Conservation (phyloP, 306 rosid species). For the Fragaria ananassa region DNA sequence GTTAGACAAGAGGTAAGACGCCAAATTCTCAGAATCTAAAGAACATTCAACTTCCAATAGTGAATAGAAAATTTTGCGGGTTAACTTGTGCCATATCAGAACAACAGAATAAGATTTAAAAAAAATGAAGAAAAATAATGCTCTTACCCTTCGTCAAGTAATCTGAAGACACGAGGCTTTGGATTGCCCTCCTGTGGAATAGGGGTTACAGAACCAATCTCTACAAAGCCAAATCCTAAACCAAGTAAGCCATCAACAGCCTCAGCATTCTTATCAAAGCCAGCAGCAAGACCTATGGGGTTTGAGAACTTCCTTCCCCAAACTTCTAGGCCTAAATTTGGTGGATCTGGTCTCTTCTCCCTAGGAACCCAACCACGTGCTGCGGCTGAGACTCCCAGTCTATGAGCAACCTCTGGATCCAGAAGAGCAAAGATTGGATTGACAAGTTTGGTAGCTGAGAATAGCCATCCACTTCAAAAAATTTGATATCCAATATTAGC, state of each 20-base stretch:
- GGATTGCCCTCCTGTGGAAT: slow-evolving; percentile 95
- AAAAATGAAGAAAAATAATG: background rate
- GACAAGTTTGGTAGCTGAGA: slow-evolving; percentile 86
- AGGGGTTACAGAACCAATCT: slow-evolving; percentile 97
- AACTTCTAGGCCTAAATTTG: slow-evolving; percentile 73
- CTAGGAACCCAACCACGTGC: slow-evolving; percentile 97
- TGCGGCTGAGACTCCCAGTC: slow-evolving; percentile 79
- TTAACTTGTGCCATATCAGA: background rate
- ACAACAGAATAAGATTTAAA: slow-evolving; percentile 19
- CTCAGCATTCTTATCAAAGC: slow-evolving; percentile 94
- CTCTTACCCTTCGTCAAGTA: slow-evolving; percentile 68
- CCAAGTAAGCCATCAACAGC: slow-evolving; percentile 91
- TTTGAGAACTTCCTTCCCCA: slow-evolving; percentile 98
- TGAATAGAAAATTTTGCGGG: slow-evolving; percentile 5
- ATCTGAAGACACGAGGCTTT: slow-evolving; percentile 87
- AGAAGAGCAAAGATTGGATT: slow-evolving; percentile 90
- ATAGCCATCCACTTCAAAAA: slow-evolving; percentile 87
- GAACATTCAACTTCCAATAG: slow-evolving; percentile 14
- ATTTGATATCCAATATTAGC: slow-evolving; percentile 29
- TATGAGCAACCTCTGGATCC: slow-evolving; percentile 90
- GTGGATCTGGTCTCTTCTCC: slow-evolving; percentile 81
- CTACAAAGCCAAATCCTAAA: slow-evolving; percentile 93
- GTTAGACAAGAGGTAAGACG: slow-evolving; percentile 16
- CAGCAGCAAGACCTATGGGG: slow-evolving; percentile 97
- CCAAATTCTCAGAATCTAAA: slow-evolving; percentile 6